Evolutionary conservation across 768 basidiomycete species (phyloP).

Genomic region (Suillus fuscotomentosus): DNA sequence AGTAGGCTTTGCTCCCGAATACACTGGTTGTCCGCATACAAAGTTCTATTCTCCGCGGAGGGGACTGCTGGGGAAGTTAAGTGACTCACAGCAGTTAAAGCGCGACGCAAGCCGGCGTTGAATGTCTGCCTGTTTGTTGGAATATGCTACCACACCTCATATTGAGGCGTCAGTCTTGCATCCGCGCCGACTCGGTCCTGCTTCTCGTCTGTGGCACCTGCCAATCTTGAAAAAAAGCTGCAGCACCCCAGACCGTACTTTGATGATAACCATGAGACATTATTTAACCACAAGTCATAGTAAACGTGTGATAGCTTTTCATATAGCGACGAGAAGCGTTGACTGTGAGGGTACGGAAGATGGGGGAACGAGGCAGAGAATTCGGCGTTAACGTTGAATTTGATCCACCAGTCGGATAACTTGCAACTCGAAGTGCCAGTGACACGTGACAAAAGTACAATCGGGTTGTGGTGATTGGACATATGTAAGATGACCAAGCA

Average conservation of each 20-base stretch:
- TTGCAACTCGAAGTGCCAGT: background rate
- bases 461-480: background rate
- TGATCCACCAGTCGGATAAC: background rate
- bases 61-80: background rate
- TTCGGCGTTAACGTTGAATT: background rate
- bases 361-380: background rate
- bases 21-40: background rate
- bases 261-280: background rate
- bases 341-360: background rate
- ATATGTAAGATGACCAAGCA: background rate
- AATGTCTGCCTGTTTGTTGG: constrained; percentile 12
- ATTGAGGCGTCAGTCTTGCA: background rate
- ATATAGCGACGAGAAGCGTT: background rate
- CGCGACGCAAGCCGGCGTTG: background rate
- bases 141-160: constrained; percentile 21
- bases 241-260: constrained; percentile 11
- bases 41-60: background rate
- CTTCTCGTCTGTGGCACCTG: constrained; percentile 10
- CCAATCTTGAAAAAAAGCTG: constrained; percentile 14
- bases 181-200: background rate
- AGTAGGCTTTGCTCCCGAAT: background rate
- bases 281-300: background rate
- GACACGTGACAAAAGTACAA: background rate
- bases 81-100: background rate
- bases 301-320: background rate